Evolutionary conservation across 148 eudicot species (phyloP), one percentile per base, ranked within the genome.

Genomic region (Pouteria glomerata): DNA sequence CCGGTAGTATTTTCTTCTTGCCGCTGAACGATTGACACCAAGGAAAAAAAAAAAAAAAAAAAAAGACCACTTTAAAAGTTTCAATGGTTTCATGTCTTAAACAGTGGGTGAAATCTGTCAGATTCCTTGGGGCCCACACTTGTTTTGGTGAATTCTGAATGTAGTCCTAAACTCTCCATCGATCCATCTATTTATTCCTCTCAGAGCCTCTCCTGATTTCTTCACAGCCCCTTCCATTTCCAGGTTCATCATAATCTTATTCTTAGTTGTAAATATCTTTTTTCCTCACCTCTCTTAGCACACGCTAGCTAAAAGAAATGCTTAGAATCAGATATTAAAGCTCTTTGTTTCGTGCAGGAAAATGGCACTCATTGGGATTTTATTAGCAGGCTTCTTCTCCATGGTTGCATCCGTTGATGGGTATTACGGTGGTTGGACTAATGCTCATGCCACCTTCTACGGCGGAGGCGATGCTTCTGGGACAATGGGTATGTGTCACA

Each of bases 391-490:
- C 4, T 47, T 82, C 73, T 50, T 74, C 35, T 73, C 78, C n/a
- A 16, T 77, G 56, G 24, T 73, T 27, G 60, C 75, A 10, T 62
- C 78, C 45, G 81, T 75, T 31, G 57, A 76, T 31, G 89, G 81
- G 23, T 73, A 82, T 26, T 59, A 76, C 34, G 71, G 73, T 18
- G 86, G 86, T 58, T 85, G 89, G 89, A 80, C 68, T 31, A 78
- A 80, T 77, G 89, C 86, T 56, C 89, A 74, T 74, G 89, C 89
- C 60, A 85, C 89, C 51, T 85, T 85, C 75, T 85, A 85, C 8
- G 89, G 89, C 1, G 89, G 89, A 1, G 89, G 84, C 29, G 89
- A 85, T 68, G 89, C 89, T 53, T 85, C 89, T 15, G 89, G 89
- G 18, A 85, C 89, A 66, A 85, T 85, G 89, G 89, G 89, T 82